Evolutionary conservation across 306 rosid genomes (phyloP), one percentile per base, ranked within the genome.

Genomic region (Glycine latifolia): DNA sequence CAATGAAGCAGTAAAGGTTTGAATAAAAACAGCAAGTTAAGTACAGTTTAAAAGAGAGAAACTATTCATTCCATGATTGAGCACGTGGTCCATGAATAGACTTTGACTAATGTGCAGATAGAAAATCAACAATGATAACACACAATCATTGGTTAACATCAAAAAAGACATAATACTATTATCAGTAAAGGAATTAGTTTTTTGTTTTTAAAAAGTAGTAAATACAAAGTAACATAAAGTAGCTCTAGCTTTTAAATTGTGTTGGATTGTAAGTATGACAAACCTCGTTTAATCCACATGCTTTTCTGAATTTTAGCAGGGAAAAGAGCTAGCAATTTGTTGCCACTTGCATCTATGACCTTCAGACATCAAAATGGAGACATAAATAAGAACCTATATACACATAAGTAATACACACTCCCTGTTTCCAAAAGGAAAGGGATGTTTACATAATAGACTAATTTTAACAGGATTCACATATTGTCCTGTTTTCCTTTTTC

Each of bases 241-340:
- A 78, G 48, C 1, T 8, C 74, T 15, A 78, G 48, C 2, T 8
- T 79, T 46, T 76, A 26, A 61, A 71, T 70, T 62, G 31, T 26
- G 31, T 44, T 60, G 73, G 46, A n/a, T 61, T 68, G 43, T 16
- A 56, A 67, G 37, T 11, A 76, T 77, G 62, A 82, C 87, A 72
- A 49, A 95, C 99, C 98, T 91, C 86, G 91, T 81, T 86, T 95
- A 2, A 95, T 95, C 99, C 98, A 95, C 97, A 95, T 89, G 89
- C 94, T 95, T 82, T 86, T 93, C 67, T 88, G 94, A 84, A 95
- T 93, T 90, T 90, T 95, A 6, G 99, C 98, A 44, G 97, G 99
- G 88, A 93, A 89, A 63, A 93, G 79, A 15, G 98, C 98, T 67
- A 95, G 79, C 37, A 89, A 93, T 53, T 87, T 88, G 74, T 84